These are phyloP conservation scores for Melanogaster broomeanus DNA, from an alignment of 768 basidiomycete genomes.

Conservation along the genomic window DNA sequence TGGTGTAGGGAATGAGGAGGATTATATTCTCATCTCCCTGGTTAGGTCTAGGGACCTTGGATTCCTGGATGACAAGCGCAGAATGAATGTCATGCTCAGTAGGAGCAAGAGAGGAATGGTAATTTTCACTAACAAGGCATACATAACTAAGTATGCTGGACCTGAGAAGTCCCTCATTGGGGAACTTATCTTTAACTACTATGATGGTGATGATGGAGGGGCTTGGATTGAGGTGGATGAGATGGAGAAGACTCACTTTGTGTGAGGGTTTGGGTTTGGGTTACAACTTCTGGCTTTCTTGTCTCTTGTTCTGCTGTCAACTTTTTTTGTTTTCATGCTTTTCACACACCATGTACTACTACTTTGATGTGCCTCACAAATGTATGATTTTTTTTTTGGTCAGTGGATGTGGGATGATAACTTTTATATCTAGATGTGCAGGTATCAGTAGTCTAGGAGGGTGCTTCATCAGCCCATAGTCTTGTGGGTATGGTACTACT, in stretches of 20 bases:
- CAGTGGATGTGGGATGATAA: neutral
- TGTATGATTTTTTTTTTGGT: neutral
- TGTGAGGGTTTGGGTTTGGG: conserved; percentile 6
- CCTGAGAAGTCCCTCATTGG: conserved; percentile 50
- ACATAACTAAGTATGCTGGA: conserved; percentile 55
- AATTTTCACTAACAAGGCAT: conserved; percentile 63
- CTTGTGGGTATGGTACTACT: too few species aligned
- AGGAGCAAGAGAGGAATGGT: conserved; percentile 80
- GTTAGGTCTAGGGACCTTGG: conserved; percentile 66
- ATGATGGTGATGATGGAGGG: conserved; percentile 28
- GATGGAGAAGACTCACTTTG: conserved; percentile 21
- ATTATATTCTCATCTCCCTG: conserved; percentile 72
- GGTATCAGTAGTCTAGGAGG: neutral
- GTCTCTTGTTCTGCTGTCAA: neutral
- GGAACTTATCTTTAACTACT: conserved; percentile 30
- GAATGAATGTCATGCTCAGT: conserved; percentile 88
- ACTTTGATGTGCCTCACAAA: neutral
- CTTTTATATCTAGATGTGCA: neutral
- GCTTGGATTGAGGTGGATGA: conserved; percentile 40
- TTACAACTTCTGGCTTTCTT: neutral
- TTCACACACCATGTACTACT: too few species aligned
- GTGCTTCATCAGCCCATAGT: too few species aligned
- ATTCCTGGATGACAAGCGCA: conserved; percentile 62
- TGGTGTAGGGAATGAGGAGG: conserved; percentile 75
- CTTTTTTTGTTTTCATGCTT: neutral